These are phyloP conservation scores for Theobroma grandiflorum DNA, from an alignment of 441 rosid species.

Conservation along the genomic window DNA sequence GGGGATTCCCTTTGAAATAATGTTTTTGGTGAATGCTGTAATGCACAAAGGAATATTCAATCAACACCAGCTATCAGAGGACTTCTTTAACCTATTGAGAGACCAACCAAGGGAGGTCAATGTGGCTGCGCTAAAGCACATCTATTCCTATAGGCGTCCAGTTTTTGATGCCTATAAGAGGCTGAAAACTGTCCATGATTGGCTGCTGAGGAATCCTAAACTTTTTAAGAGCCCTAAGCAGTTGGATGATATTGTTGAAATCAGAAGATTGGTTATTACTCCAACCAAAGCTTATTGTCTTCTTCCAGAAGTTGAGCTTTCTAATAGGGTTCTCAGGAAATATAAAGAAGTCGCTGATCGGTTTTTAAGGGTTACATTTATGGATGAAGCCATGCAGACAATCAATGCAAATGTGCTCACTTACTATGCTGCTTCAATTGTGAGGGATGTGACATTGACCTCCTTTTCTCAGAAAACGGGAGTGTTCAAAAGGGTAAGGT, in stretches of 20 bases:
- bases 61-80: constrained; percentile 68
- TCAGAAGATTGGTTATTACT: constrained; percentile 81
- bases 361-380: constrained; percentile 87
- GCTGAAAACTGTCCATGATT: constrained; percentile 68
- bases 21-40: constrained; percentile 81
- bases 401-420: constrained; percentile 71
- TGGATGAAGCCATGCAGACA: constrained; percentile 87
- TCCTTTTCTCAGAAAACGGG: constrained; percentile 70
- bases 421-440: constrained; percentile 74
- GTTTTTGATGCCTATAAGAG: constrained; percentile 68
- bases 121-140: constrained; percentile 78
- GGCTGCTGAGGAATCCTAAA: constrained; percentile 73
- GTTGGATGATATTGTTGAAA: constrained; percentile 64
- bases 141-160: constrained; percentile 68
- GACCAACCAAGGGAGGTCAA: constrained; percentile 66
- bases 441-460: constrained; percentile 58
- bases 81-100: constrained; percentile 73
- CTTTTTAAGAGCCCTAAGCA: constrained; percentile 49
- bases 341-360: constrained; percentile 69
- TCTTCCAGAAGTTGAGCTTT: constrained; percentile 90
- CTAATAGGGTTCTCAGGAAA: constrained; percentile 86
- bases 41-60: constrained; percentile 78
- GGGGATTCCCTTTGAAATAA: constrained; percentile 70
- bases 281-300: constrained; percentile 93
- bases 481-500: constrained; percentile 73